These are phyloP conservation scores for Apostasia shenzhenica DNA, from an alignment of 106 monocot genomes.

Conservation along the genomic window DNA sequence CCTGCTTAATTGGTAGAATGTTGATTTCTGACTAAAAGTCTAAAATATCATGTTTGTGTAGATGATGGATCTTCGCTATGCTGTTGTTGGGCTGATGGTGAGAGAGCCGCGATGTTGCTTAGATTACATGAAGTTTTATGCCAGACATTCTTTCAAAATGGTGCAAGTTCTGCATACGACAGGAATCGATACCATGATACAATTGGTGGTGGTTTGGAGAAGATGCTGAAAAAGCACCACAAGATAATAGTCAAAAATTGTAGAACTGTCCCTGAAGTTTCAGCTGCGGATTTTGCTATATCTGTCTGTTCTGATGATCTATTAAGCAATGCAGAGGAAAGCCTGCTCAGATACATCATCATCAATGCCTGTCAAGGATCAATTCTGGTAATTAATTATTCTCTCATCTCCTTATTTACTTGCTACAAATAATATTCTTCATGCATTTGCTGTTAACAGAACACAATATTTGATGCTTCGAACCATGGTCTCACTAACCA, in stretches of 20 bases:
- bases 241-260: slow-evolving; percentile 39
- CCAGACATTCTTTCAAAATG: slow-evolving; percentile 12
- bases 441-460: neutral
- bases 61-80: slow-evolving; percentile 82
- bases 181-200: slow-evolving; percentile 9
- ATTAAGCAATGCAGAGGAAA: slow-evolving; percentile 52
- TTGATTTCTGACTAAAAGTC: no score
- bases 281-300: slow-evolving; percentile 31
- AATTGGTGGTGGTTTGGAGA: slow-evolving; percentile 38
- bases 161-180: neutral
- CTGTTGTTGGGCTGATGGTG: slow-evolving; percentile 72
- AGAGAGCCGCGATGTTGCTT: slow-evolving; percentile 54
- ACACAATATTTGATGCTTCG: neutral
- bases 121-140: slow-evolving; percentile 34
- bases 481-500: neutral
- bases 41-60: slow-evolving; percentile 13
- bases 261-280: slow-evolving; percentile 33
- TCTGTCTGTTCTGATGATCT: slow-evolving; percentile 30
- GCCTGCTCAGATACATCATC: slow-evolving; percentile 44
- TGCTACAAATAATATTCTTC: neutral
- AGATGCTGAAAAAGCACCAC: slow-evolving; percentile 58
- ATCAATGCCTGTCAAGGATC: slow-evolving; percentile 51
- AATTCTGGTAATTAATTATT: slow-evolving; percentile 42
- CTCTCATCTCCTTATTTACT: neutral
- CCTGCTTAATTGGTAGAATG: no score